phyloP scores from a whole-genome alignment of 1,139 yeast genomes.

The Debaryomyces fabryi region DNA sequence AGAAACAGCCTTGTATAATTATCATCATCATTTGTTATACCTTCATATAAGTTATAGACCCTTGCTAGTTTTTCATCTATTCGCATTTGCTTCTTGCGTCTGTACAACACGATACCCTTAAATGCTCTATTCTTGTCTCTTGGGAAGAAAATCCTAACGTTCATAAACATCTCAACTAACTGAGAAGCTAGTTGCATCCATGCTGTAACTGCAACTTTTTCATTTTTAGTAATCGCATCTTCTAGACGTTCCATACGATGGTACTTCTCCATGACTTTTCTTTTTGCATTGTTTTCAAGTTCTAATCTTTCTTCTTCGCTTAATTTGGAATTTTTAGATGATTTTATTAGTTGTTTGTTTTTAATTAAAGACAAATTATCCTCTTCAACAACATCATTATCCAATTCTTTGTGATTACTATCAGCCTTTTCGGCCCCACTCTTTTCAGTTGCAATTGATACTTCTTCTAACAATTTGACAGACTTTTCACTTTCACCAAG shows the following conservation, averaged over 20 bases:
- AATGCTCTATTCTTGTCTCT: slow-evolving; percentile 70
- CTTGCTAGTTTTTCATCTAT: slow-evolving; percentile 74
- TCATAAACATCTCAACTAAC: slow-evolving; percentile 77
- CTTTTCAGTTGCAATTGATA: slow-evolving; percentile 29
- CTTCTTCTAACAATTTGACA: slow-evolving; percentile 57
- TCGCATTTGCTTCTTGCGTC: slow-evolving; percentile 61
- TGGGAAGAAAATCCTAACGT: slow-evolving; percentile 77
- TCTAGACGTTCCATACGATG: slow-evolving; percentile 62
- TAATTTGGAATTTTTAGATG: slow-evolving; percentile 31
- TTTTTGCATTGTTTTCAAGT: slow-evolving; percentile 59
- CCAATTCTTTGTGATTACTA: slow-evolving; percentile 19
- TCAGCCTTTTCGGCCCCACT: slow-evolving; percentile 18
- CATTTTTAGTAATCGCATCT: slow-evolving; percentile 55
- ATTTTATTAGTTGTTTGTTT: slow-evolving; percentile 22
- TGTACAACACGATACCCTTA: slow-evolving; percentile 65
- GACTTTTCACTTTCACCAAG: slow-evolving; percentile 71
- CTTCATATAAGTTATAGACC: slow-evolving; percentile 67
- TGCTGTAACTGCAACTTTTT: slow-evolving; percentile 63
- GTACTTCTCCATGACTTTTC: slow-evolving; percentile 66
- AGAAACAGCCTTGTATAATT: slow-evolving; percentile 36
- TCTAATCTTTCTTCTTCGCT: slow-evolving; percentile 60
- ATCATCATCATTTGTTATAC: slow-evolving; percentile 46
- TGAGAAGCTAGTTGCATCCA: slow-evolving; percentile 89
- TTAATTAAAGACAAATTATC: slow-evolving; percentile 25
- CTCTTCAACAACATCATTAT: slow-evolving; percentile 16